Percentiles rank a stretch among this genome's conserved stretches.
Conservation (phyloP, 306 rosid genomes). For the Begonia masoniana region DNA sequence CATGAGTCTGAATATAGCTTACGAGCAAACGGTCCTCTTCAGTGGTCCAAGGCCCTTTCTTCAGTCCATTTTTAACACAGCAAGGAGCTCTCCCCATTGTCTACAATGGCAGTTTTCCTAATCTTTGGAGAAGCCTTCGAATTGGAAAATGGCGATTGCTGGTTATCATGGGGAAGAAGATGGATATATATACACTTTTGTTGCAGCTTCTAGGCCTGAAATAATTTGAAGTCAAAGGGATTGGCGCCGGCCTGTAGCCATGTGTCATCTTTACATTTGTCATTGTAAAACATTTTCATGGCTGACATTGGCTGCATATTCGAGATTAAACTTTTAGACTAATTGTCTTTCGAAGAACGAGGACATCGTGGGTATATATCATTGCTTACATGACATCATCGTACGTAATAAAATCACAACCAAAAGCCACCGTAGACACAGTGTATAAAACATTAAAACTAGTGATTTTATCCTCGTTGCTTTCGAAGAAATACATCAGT, state of each 20-base stretch:
- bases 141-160: conserved; percentile 10
- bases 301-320: too few species aligned
- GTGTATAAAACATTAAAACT: too few species aligned
- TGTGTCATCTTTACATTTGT: conserved; percentile 11
- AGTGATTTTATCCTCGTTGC: too few species aligned
- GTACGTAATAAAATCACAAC: too few species aligned
- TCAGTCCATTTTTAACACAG: conserved; percentile 72
- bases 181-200: conserved; percentile 20
- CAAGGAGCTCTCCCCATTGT: conserved; percentile 95
- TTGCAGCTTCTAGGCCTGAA: conserved; percentile 11
- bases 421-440: too few species aligned
- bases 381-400: too few species aligned
- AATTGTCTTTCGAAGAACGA: too few species aligned
- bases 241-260: conserved; percentile 82
- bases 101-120: neutral
- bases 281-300: too few species aligned
- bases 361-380: too few species aligned
- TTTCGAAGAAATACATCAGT: too few species aligned
- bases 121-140: neutral
- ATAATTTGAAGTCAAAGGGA: conserved; percentile 42
- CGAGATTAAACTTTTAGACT: too few species aligned
- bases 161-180: conserved; percentile 9
- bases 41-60: conserved; percentile 93
- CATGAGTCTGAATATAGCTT: conserved; percentile 45
- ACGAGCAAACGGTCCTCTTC: conserved; percentile 71